Evolutionary conservation across 2,329 filamentous ascomycete species (phyloP), one percentile per base, ranked within the genome.

Genomic region (Calonectria naviculata): DNA sequence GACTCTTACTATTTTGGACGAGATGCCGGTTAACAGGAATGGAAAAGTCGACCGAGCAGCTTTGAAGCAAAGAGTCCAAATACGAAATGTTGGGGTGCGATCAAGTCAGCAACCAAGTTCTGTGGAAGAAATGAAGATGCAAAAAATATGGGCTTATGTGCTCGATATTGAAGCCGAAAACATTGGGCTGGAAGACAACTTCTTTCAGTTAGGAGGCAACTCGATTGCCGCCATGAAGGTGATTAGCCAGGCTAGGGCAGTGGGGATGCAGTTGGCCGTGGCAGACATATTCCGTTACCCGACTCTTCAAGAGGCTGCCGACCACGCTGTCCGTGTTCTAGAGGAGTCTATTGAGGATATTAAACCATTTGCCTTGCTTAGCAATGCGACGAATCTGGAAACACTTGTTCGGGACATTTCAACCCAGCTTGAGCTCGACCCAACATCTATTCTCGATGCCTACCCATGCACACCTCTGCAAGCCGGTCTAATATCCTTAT

Each of bases 221-320:
- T 88, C 87, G 0, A 83, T 88, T 4, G 74, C 82, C 0, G 86
- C 87, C 0, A 90, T 89, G 84, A 86, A 84, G 67, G 74, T 89
- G 4, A 86, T 71, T 5, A 68, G 52, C 5, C 63, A 67, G 6
- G 68, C 65, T 12, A 68, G 71, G 3, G 65, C 67, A 4, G 41
- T 60, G 10, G 66, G 70, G 5, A 65, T 75, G 7, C 24, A 47
- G 4, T 12, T 76, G 2, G 38, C 38, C 1, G 60, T 75, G 4
- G 60, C 70, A 36, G 73, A 76, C 38, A 49, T 76, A 26, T 75
- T 72, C 36, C 65, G 56, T 17, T 29, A 54, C 13, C 71, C 58
- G 24, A 46, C 42, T 5, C n/a, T 46, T 12, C 19, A n/a, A 24
- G 42, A 24, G 7, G 42, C 19, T 10, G 21, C 42, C 21, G 24